Base-by-base conservation (phyloP, 2,329 filamentous ascomycete species). In the Dryadomyces quercus-mongolicae region DNA sequence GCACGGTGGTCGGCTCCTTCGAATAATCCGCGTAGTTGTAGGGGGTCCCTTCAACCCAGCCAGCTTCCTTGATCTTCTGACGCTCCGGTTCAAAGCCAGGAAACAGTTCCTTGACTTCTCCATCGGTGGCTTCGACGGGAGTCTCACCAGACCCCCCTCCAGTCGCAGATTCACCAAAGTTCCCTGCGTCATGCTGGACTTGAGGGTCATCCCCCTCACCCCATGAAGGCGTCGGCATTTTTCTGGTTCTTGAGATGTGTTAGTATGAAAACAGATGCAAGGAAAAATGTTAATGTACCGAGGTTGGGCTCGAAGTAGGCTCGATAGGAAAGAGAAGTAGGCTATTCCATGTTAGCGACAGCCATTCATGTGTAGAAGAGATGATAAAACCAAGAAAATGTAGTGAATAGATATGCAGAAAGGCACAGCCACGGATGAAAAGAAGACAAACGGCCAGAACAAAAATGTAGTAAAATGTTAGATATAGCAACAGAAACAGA, bases 1-100 rank as follows among this genome's bases (percentile, higher is more conserved):
- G 44, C 2, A 62, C 62, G 43, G 20, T 21, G 36, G 20, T 34
- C n/a, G 56, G 49, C 6, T 50, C 58, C 2, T 60, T 54, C 8
- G 59, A 56, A 22, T 61, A 64, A 10, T 64, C 63, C 1, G 69
- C 64, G 63, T 83, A 82, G 61, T 81, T 71, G 60, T 76, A 73
- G 0, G 71, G 66, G 2, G 68, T 64, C 0, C 68, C 69, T 49
- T 72, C 62, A 10, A 68, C 68, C 79, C 79, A 83, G 13, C 72
- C 60, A 3, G 57, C 71, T 3, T 62, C 61, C 36, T 59, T 53
- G 43, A 65, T 57, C 22, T 60, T 55, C 54, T 44, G 60, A 52
- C 59, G 63, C 59, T 60, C 63, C 57, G 40, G 51, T 46, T 53
- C 57, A 56, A 52, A 57, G 36, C 36, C 22, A 36, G 50, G 55